These are phyloP conservation scores for Hypoxylon subgilvum DNA, from an alignment of 495 filamentous ascomycete genomes.

Conservation along the genomic window DNA sequence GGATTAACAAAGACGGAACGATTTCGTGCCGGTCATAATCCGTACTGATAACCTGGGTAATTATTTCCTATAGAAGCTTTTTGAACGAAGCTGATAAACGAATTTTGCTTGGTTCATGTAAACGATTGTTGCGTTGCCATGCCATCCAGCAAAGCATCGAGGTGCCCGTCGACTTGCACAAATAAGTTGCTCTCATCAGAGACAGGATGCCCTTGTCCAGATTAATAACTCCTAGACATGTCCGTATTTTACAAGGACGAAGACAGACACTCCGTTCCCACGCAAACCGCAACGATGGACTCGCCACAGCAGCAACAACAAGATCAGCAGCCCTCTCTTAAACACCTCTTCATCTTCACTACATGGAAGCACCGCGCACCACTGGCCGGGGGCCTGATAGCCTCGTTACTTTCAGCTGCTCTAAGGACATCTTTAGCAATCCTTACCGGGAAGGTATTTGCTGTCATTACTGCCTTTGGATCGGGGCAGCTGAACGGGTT, in stretches of 20 bases:
- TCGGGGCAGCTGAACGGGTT: conserved; percentile 54
- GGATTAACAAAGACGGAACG: background rate
- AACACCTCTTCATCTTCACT: conserved; percentile 74
- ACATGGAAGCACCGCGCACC: conserved; percentile 62
- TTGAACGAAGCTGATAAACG: background rate
- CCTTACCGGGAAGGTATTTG: conserved; percentile 77
- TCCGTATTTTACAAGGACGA: background rate
- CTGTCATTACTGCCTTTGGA: conserved; percentile 70
- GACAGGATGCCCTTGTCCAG: background rate
- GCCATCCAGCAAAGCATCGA: background rate
- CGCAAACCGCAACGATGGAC: conserved; percentile 40
- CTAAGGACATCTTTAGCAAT: conserved; percentile 69
- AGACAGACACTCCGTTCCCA: background rate
- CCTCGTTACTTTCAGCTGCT: conserved; percentile 67
- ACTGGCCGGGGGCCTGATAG: conserved; percentile 54
- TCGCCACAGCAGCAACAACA: conserved; percentile 33
- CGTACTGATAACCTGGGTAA: too few relatives aligned
- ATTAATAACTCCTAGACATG: conserved; percentile 1
- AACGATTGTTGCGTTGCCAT: background rate
- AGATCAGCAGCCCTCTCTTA: conserved; percentile 34
- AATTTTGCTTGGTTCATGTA: background rate
- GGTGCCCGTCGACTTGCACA: background rate
- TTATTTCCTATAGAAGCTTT: background rate
- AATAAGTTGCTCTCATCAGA: background rate
- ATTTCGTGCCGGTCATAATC: too few relatives aligned